Base-by-base conservation (phyloP, 2,329 filamentous ascomycete species). In the Eutypa lata region DNA sequence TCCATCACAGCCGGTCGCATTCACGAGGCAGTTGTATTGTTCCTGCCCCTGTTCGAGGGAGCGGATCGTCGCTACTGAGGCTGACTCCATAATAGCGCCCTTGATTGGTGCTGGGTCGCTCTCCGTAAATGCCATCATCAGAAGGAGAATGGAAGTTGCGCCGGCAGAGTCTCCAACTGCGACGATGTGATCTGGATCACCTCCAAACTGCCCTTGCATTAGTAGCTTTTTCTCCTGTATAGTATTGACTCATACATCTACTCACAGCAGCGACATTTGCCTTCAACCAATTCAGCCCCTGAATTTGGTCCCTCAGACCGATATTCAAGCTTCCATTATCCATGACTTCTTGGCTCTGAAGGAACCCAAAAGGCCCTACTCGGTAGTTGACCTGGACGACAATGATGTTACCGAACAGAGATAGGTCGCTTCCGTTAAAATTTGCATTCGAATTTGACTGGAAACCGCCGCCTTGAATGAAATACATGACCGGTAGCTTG, bases 341-440 rank as follows among this genome's bases (percentile, higher is more conserved):
- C n/a, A n/a, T n/a, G n/a, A n/a, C n/a, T 79, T 18, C 78, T 76
- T 2, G 81, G 31, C 31, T 8, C 31, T 35, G 31, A 7, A 90
- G 73, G 63, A 90, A 91, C 0, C 88, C 88, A 58, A 83, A 90
- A 0, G 81, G 77, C 0, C 87, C 87, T 14, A 91, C 86, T 3
- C 88, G 82, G 64, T 91, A 90, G 68, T 90, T 91, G 70, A 89
- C 79, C n/a, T 76, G 83, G 1, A 90, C 85, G 1, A 89, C 81
- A 0, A 91, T 71, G 18, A 90, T 83, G 49, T 77, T 71, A 38
- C 75, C 73, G 10, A 79, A 78, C 0, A 81, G 83, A 22, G 74
- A 65, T 22, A 90, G 68, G 1, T 78, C 80, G 2, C 76, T 78
- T 0, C 80, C 84, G 58, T 89, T 82, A 60, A 80, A 77, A 54